Base-by-base conservation (phyloP, 176 grass and related monocot genomes). In the Oropetium thomaeum region DNA sequence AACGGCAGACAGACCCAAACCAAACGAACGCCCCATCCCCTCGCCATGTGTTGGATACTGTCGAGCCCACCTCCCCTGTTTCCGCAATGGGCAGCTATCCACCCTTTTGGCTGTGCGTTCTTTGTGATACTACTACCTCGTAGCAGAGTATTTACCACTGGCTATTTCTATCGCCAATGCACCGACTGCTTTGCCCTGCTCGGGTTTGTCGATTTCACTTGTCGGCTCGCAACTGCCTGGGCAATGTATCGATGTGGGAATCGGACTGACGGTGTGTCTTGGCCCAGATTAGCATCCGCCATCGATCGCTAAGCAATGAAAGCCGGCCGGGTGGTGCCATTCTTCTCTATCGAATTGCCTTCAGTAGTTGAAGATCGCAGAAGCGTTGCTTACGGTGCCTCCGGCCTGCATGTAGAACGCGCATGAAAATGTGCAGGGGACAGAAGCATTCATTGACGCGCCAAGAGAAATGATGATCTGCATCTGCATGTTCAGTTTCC, bases 141-240 rank as follows among this genome's bases (percentile, higher is more conserved):
- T 22, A 5, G 35, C 35, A 7, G 35, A 37, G 47, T 55, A 30
- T 79, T 69, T 23, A 85, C 83, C 30, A 0, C 11, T 44, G 28
- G 7, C 38, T 67, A 59, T 49, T 67, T 59, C 68, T 28, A 65
- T 74, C 33, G 27, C 14, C 57, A 42, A 42, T 47, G 54, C 55
- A 51, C 31, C n/a, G 40, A 39, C 60, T 37, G 25, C 64, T 29
- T 43, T 74, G 32, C 69, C 19, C 52, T 25, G 63, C 17, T 38
- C 30, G 39, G 15, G 14, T 73, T 35, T 30, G 70, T 69, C 83
- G 12, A 22, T 65, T 72, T 65, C n/a, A 23, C 47, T 67, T 85
- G 82, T 85, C 68, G 68, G 59, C 59, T 5, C 83, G 65, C 61
- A 27, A 62, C 19, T 31, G 48, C 72, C 68, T n/a, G 58, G 12